Evolutionary conservation across 768 basidiomycete species (phyloP), one percentile per base, ranked within the genome.

Genomic region (Inosperma sp.): DNA sequence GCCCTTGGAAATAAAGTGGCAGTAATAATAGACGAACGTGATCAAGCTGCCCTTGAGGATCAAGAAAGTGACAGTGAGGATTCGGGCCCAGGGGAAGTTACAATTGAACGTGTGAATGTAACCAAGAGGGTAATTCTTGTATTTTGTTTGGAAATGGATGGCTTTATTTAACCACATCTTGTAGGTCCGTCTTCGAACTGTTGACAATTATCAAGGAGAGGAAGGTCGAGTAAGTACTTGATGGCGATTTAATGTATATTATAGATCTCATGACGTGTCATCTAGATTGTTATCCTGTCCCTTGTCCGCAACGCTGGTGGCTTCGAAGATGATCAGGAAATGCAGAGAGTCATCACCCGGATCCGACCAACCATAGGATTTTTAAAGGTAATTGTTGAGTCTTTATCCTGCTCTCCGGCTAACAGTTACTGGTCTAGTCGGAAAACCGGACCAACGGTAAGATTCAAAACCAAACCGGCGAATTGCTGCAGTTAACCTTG

Each of bases 161-260:
- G 14, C 8, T 3, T 30, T 33, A n/a, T 31, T n/a, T 4, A 22
- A 43, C 14, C 14, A 1, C 7, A 2, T 4, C 12, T 2, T n/a
- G 9, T 41, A 87, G 85, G 78, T 88, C 34, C 75, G 78, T 7
- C 68, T 90, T 5, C 77, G 88, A 5, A 89, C 87, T 0, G 78
- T 90, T 2, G 87, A 91, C 54, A 88, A 83, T 43, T 90, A 80
- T 60, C 88, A 90, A 64, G 88, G 86, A 2, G 80, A 84, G 52
- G 86, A 87, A 67, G 82, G 78, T 2, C 78, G 74, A 60, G 80
- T 78, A 56, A 14, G 60, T 39, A n/a, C 10, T n/a, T 50, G 26
- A 17, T 34, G 3, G 16, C 10, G 3, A 31, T 12, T 23, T 12
- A 37, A 30, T 22, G 23, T n/a, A 6, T 12, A n/a, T 42, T 14